Conservation (phyloP, 495 filamentous ascomycete genomes). For the Penicillium ochrochloron region DNA sequence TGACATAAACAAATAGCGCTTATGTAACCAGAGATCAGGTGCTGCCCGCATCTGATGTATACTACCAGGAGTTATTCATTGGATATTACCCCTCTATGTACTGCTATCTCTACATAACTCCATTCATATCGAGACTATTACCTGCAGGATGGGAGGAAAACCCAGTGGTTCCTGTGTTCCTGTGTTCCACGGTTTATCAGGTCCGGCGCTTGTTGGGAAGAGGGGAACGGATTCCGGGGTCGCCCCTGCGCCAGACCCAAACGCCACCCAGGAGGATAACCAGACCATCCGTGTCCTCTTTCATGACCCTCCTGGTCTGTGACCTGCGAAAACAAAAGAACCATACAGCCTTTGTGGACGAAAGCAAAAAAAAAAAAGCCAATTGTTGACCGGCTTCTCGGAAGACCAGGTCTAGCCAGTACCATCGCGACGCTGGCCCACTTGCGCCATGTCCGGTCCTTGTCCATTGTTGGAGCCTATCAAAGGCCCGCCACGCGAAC, state of each 20-base stretch:
- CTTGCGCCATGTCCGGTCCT: neutral
- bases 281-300: neutral
- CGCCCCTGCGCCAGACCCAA: constrained; percentile 20
- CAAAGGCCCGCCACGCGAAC: constrained; percentile 21
- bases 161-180: neutral
- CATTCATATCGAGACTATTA: neutral
- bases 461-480: constrained; percentile 8
- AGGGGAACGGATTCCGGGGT: constrained; percentile 3
- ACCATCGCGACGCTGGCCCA: neutral
- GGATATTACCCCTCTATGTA: neutral
- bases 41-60: neutral
- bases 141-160: neutral
- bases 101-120: neutral
- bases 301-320: neutral
- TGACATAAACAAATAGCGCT: constrained; percentile 39
- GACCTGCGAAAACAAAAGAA: neutral
- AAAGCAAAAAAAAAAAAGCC: neutral
- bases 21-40: constrained; percentile 20
- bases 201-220: neutral
- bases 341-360: constrained; percentile 3
- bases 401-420: constrained; percentile 9
- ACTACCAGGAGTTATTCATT: neutral
- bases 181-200: neutral
- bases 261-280: constrained; percentile 7
- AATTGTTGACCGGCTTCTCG: constrained; percentile 1